Conservation (phyloP, 2,329 filamentous ascomycete genomes). For the Sclerotinia trifoliorum region DNA sequence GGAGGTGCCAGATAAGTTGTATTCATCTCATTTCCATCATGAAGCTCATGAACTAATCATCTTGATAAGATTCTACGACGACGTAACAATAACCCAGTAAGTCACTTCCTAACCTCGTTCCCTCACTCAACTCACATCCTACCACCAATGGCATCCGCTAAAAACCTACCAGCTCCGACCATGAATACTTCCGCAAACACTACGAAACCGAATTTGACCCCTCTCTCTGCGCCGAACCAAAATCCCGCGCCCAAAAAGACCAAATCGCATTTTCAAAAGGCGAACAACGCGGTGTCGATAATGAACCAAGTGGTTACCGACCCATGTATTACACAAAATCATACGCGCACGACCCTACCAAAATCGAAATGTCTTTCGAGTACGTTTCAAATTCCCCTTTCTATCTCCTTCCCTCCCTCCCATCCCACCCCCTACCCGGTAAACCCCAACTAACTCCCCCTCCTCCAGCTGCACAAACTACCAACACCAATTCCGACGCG, state of each 20-base stretch:
- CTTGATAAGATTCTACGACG: slow-evolving; percentile 54
- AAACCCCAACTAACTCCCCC: neutral
- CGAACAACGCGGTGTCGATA: slow-evolving; percentile 52
- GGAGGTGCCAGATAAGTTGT: slow-evolving; percentile 57
- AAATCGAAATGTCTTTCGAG: slow-evolving; percentile 71
- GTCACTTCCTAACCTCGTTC: too few relatives aligned
- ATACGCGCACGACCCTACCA: slow-evolving; percentile 54
- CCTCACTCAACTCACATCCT: neutral
- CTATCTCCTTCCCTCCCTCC: too few relatives aligned
- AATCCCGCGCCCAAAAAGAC: slow-evolving; percentile 43
- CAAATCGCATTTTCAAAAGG: slow-evolving; percentile 46
- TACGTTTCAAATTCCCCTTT: neutral
- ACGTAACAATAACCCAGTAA: slow-evolving; percentile 66
- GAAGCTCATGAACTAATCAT: neutral
- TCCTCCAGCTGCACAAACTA: slow-evolving; percentile 61
- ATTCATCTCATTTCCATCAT: too few relatives aligned
- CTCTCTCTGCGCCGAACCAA: slow-evolving; percentile 51
- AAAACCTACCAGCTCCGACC: slow-evolving; percentile 46
- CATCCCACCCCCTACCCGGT: too few relatives aligned
- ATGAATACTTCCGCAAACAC: slow-evolving; percentile 63
- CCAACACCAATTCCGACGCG: slow-evolving; percentile 64
- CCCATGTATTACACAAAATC: slow-evolving; percentile 67
- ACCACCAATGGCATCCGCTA: too few relatives aligned
- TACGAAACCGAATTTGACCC: slow-evolving; percentile 62
- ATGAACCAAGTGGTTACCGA: slow-evolving; percentile 51